These are phyloP conservation scores for Mycena galericulata DNA, from an alignment of 768 basidiomycete genomes.

Conservation along the genomic window DNA sequence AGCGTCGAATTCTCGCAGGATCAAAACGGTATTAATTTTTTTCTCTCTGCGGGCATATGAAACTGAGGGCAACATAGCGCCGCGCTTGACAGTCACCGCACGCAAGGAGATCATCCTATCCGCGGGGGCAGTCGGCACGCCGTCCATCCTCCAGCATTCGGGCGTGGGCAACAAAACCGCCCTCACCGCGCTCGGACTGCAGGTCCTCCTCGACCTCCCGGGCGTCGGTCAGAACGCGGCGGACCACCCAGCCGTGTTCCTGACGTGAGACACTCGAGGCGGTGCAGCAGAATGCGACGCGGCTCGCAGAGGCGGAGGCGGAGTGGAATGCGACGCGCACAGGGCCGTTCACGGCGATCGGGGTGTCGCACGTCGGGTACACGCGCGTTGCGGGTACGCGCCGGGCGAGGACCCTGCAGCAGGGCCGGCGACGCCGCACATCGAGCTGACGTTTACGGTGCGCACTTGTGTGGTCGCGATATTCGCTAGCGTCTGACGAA, in stretches of 20 bases:
- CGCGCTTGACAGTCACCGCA: constrained; percentile 40
- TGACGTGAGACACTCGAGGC: constrained; percentile 35
- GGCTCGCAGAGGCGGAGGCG: constrained; percentile 22
- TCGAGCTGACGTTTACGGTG: constrained; percentile 36
- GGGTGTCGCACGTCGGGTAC: constrained; percentile 37
- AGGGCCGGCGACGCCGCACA: constrained; percentile 40
- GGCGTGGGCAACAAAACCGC: constrained; percentile 43
- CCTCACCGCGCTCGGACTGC: constrained; percentile 34
- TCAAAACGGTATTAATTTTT: too few relatives aligned
- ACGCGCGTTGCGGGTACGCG: constrained; percentile 13
- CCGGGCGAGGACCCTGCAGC: constrained; percentile 43
- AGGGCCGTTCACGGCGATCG: constrained; percentile 36
- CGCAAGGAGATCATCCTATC: constrained; percentile 48
- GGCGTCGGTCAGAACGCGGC: constrained; percentile 43
- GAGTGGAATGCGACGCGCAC: constrained; percentile 39
- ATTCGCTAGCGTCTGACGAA: constrained; percentile 1
- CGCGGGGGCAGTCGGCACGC: constrained; percentile 47
- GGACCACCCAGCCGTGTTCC: constrained; percentile 39
- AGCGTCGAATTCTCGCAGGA: constrained; percentile 16
- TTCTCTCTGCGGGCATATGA: too few relatives aligned
- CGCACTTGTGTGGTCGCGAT: not conserved
- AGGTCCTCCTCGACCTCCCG: constrained; percentile 37
- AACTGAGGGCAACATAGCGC: too few relatives aligned
- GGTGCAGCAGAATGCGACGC: constrained; percentile 35
- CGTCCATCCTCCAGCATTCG: constrained; percentile 44